These are phyloP conservation scores for Pseudocohnilembus persalinus DNA, from an alignment of 169 alveolate genomes.

Conservation along the genomic window DNA sequence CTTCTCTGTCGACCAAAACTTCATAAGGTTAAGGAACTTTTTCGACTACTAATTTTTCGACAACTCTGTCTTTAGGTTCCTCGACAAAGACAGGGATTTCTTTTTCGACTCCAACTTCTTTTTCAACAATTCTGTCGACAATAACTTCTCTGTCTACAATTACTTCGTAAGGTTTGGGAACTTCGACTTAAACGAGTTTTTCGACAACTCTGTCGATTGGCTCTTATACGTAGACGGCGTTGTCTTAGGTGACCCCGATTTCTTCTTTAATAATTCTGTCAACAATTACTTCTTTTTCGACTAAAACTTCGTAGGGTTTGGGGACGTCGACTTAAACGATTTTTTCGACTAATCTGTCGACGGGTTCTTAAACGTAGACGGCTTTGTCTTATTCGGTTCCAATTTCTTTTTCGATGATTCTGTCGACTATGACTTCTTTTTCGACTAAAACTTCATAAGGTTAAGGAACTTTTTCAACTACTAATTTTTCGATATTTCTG, in stretches of 20 bases:
- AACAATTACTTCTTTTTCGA: neutral
- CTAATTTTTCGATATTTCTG: neutral
- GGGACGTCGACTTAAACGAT: neutral
- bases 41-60: too few relatives aligned
- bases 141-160: neutral
- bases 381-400: neutral
- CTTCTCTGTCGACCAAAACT: too few relatives aligned
- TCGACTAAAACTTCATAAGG: too few relatives aligned
- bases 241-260: neutral
- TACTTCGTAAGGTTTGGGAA: neutral
- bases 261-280: neutral
- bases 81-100: too few relatives aligned
- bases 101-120: neutral
- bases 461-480: too few relatives aligned
- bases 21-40: too few relatives aligned
- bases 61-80: neutral
- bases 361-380: neutral
- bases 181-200: neutral
- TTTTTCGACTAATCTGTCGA: neutral
- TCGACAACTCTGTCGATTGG: neutral
- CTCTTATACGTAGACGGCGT: neutral
- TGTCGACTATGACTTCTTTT: neutral
- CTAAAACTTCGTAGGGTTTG: too few relatives aligned
- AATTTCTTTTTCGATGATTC: neutral
- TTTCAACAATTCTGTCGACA: neutral